These are phyloP conservation scores for Panellus pusillus DNA, from an alignment of 768 basidiomycete species.

Conservation along the genomic window DNA sequence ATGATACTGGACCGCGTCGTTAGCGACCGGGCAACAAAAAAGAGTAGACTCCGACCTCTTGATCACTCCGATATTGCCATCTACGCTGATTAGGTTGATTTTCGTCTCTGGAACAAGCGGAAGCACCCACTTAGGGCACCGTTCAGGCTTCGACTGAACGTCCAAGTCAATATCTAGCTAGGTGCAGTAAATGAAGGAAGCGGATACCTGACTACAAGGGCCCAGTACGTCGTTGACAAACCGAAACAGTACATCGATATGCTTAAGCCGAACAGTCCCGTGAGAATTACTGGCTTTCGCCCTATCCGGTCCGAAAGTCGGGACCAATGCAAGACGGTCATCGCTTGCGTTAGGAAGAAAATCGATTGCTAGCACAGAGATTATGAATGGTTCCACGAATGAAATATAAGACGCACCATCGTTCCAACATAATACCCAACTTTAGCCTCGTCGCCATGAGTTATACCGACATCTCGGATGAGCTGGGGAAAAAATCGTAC, in stretches of 20 bases:
- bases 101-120: not conserved
- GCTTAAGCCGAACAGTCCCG: constrained; percentile 54
- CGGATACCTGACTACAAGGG: constrained; percentile 42
- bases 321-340: constrained; percentile 64
- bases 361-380: constrained; percentile 47
- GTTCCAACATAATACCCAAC: constrained; percentile 68
- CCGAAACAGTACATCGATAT: constrained; percentile 62
- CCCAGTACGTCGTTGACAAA: constrained; percentile 55
- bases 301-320: constrained; percentile 62
- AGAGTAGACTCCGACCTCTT: constrained; percentile 32
- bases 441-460: constrained; percentile 48
- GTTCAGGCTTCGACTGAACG: constrained; percentile 45
- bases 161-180: not conserved
- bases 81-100: not conserved
- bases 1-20: constrained; percentile 35
- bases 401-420: constrained; percentile 40
- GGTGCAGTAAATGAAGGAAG: not conserved
- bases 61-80: constrained; percentile 42
- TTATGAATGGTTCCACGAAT: not conserved
- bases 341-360: constrained; percentile 58
- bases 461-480: constrained; percentile 46
- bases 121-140: constrained; percentile 48
- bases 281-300: constrained; percentile 60
- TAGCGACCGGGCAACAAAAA: too few relatives aligned
- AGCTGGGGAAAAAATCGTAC: constrained; percentile 26